A percentile compares a stretch with the other conserved stretches of the same genome.
Conservation (phyloP, 2,329 filamentous ascomycete species). For the Plectosphaerella cucumerina region DNA sequence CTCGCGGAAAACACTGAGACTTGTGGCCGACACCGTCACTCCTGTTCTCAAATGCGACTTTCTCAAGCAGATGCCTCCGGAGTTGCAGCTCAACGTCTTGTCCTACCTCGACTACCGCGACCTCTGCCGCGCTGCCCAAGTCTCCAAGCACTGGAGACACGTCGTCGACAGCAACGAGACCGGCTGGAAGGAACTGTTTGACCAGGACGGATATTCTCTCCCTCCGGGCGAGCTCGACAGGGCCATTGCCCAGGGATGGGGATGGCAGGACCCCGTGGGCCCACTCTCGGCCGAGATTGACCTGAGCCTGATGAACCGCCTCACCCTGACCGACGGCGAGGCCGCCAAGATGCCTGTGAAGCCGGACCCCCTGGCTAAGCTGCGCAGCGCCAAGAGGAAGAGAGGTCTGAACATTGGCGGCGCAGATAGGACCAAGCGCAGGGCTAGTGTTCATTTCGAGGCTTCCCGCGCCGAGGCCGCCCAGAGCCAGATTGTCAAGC, state of each 20-base stretch:
- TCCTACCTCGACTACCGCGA: slow-evolving; percentile 82
- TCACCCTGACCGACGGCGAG: slow-evolving; percentile 51
- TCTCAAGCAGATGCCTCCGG: slow-evolving; percentile 73
- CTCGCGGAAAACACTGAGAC: slow-evolving; percentile 80
- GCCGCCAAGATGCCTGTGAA: slow-evolving; percentile 34
- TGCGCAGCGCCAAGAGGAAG: slow-evolving; percentile 53
- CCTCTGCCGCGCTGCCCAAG: slow-evolving; percentile 84
- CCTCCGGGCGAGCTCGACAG: slow-evolving; percentile 78
- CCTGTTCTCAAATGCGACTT: slow-evolving; percentile 95
- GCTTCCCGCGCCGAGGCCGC: slow-evolving; percentile 36
- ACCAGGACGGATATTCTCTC: slow-evolving; percentile 75
- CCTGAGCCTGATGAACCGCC: slow-evolving; percentile 55
- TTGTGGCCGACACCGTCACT: slow-evolving; percentile 87
- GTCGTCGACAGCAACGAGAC: slow-evolving; percentile 91
- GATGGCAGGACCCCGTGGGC: slow-evolving; percentile 86
- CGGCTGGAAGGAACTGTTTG: slow-evolving; percentile 91
- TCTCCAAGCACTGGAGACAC: slow-evolving; percentile 90
- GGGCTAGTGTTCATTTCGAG: slow-evolving; percentile 43
- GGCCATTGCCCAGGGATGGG: slow-evolving; percentile 90
- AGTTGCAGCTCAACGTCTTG: slow-evolving; percentile 83
- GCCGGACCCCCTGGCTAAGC: slow-evolving; percentile 36
- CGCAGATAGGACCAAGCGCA: slow-evolving; percentile 50
- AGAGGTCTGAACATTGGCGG: slow-evolving; percentile 41
- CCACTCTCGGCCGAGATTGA: slow-evolving; percentile 75
- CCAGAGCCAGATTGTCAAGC: slow-evolving; percentile 31